Base-by-base conservation (phyloP, 1,284 basidiomycete genomes). In the Sporisorium iseilematis-ciliati region DNA sequence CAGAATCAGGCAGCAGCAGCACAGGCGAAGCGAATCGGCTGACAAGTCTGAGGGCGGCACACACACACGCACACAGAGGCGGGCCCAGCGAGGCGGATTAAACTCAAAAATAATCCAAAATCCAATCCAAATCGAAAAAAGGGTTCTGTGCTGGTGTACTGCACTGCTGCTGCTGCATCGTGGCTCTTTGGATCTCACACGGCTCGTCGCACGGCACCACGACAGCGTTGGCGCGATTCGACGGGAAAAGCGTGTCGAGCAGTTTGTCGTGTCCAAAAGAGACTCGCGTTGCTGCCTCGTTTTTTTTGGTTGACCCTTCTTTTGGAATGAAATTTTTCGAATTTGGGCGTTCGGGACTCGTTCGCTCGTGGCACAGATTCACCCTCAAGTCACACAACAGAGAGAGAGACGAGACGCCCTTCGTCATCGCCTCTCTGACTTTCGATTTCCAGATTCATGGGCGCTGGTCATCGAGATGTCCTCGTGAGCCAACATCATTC, bases 61-160 rank as follows among this genome's bases (percentile, higher is more conserved):
- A 25, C 1, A 23, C 42, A 43, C 20, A 7, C 16, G 41, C 20
- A 7, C 20, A 7, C 16, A 20, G 7, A 7, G 20, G n/a, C 41
- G 41, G 41, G 41, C 41, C 41, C 41, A 43, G 41, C 41, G 20
- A 43, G 20, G 20, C 42, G 18, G 26, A 48, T 48, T 48, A 48
- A 48, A 31, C 46, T 48, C 46, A 48, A 48, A 48, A 48, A 48
- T 38, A 26, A n/a, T n/a, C n/a, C n/a, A n/a, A n/a, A 45, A 43
- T 42, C 10, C 5, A 46, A 26, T 26, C 7, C 26, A 48, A 48
- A 29, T 29, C 26, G 26, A 48, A 48, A 48, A 48, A 48, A 29
- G 26, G 46, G 26, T 26, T 23, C 23, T 46, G 43, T 14, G 43
- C 23, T 45, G 14, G 21, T 25, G 43, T n/a, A n/a, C n/a, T n/a